phyloP scores from a whole-genome alignment of 2,329 filamentous ascomycete species.

The Alternaria conjuncta region DNA sequence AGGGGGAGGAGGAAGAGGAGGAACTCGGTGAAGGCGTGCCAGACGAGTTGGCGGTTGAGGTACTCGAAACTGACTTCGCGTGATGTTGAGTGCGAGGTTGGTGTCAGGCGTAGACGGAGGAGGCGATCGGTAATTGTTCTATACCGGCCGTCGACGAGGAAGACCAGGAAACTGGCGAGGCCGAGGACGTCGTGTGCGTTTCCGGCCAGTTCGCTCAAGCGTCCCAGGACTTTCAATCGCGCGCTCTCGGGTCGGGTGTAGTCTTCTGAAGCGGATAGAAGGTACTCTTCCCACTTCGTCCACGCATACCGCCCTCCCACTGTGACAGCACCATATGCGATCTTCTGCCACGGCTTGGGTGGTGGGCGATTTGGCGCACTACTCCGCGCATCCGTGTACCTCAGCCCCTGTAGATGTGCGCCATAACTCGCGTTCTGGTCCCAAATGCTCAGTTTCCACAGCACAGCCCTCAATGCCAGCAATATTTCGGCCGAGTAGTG shows the following conservation, averaged over 20 bases:
- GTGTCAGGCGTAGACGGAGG: slow-evolving; percentile 81
- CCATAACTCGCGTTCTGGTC: slow-evolving; percentile 96
- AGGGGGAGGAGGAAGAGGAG: slow-evolving; percentile 95
- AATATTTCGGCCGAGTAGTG: slow-evolving; percentile 89
- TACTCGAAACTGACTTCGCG: slow-evolving; percentile 97
- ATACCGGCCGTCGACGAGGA: slow-evolving; percentile 89
- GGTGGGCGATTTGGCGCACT: slow-evolving; percentile 60
- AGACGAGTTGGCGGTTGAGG: slow-evolving; percentile 94
- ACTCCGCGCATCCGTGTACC: slow-evolving; percentile 82
- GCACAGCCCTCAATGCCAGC: slow-evolving; percentile 73
- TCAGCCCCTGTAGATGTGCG: slow-evolving; percentile 87
- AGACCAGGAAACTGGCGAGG: slow-evolving; percentile 85
- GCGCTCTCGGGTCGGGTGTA: slow-evolving; percentile 63
- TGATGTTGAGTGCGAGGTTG: slow-evolving; percentile 81
- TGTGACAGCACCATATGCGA: slow-evolving; percentile 81
- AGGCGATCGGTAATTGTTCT: slow-evolving; percentile 87
- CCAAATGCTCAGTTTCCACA: slow-evolving; percentile 97
- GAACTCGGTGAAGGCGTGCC: slow-evolving; percentile 99
- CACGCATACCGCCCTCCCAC: slow-evolving; percentile 89
- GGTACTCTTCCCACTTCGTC: slow-evolving; percentile 89
- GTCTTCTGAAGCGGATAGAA: slow-evolving; percentile 77
- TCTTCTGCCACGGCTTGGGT: slow-evolving; percentile 84
- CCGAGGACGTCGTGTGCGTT: slow-evolving; percentile 82
- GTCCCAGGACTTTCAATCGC: slow-evolving; percentile 65
- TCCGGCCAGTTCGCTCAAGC: slow-evolving; percentile 71